Evolutionary conservation across 805 yeast genomes (phyloP), one percentile per base, ranked within the genome.

Genomic region (Wickerhamomyces canadensis): DNA sequence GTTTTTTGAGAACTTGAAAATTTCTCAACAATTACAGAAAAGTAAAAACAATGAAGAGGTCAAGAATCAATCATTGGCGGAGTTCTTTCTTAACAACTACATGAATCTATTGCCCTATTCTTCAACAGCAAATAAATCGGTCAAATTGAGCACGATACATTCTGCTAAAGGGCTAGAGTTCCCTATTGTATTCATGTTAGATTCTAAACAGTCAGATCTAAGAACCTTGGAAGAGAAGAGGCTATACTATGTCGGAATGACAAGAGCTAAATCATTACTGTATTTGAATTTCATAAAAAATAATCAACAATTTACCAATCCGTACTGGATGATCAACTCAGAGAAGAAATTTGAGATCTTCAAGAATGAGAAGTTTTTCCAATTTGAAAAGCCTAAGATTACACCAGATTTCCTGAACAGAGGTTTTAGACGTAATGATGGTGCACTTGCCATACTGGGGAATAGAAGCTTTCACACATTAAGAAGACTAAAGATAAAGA

Each of bases 111-210:
- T 55, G 35, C 43, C 68, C 48, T 24, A 47, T 38, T 16, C 47
- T 8, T 11, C 19, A 33, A 31, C 54, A 44, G 31, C 52, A 36
- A 42, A 60, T 41, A 42, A 55, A 27, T 53, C 65, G 14, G 60
- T 82, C 6, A 76, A 75, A 35, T 46, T 82, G 1, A 76, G 87
- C 0, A 84, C 91, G 0, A 72, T 84, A 2, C 91, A 84, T 55
- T 67, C 84, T 0, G 77, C 89, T 1, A 84, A 84, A 47, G 91
- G 93, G 0, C 55, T 81, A 5, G 88, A 83, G 43, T 81, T 76
- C 47, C 87, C 88, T 0, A 64, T 80, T 11, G 86, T 80, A 2
- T 81, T 82, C 54, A 47, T 80, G 4, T 44, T 38, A 3, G 39
- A 36, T 5, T 18, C 40, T 5, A 31, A 42, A 11, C 52, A 35